Conservation (phyloP, 768 basidiomycete species). For the Mycena epipterygia region DNA sequence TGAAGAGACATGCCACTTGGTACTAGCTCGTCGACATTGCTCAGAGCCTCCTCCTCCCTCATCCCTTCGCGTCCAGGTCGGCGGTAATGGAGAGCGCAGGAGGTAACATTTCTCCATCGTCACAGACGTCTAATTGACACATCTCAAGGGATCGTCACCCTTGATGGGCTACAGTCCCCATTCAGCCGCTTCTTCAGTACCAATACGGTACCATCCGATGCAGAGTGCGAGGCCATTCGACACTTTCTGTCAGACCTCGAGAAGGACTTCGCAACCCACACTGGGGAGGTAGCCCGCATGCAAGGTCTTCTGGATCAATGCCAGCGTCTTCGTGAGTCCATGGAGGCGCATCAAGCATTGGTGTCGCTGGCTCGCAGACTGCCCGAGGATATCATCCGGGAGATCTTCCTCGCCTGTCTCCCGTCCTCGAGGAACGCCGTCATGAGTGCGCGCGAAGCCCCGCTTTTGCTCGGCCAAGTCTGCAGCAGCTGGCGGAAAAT, state of each 20-base stretch:
- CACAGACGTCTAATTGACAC: not conserved
- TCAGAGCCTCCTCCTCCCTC: not conserved
- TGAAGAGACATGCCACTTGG: too few species aligned
- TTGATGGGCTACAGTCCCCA: constrained; percentile 13
- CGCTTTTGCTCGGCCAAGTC: constrained; percentile 22
- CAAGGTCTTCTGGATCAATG: constrained; percentile 1
- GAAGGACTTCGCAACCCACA: constrained; percentile 5
- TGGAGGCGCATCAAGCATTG: constrained; percentile 17
- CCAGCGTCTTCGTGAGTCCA: constrained; percentile 5
- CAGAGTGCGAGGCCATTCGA: constrained; percentile 17
- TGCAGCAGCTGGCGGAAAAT: constrained; percentile 22
- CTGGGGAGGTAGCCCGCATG: constrained; percentile 6
- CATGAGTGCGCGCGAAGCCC: constrained; percentile 17
- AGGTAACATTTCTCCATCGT: not conserved
- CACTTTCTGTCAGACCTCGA: constrained; percentile 22
- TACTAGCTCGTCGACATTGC: too few species aligned
- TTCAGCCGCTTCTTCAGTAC: constrained; percentile 15
- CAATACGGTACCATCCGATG: constrained; percentile 22
- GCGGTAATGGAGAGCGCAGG: not conserved
- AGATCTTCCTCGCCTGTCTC: constrained; percentile 17
- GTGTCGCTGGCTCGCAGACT: constrained; percentile 21
- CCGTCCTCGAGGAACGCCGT: constrained; percentile 10
- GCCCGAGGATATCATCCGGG: constrained; percentile 19
- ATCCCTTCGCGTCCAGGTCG: not conserved
- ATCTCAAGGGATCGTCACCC: not conserved